Conservation (phyloP, 2,329 filamentous ascomycete species). For the Aspergillus cejpii region DNA sequence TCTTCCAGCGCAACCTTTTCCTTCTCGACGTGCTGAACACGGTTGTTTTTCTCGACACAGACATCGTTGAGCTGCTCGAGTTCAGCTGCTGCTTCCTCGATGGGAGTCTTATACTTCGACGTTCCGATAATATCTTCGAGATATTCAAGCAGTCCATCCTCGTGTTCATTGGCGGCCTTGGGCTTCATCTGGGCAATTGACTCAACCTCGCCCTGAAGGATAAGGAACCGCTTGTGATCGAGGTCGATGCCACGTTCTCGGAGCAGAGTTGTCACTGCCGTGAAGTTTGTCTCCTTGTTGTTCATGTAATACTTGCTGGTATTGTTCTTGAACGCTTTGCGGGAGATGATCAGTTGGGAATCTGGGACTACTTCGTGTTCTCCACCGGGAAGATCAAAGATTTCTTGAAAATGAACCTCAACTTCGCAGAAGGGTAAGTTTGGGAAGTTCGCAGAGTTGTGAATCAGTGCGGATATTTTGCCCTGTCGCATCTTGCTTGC, state of each 20-base stretch:
- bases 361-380: conserved; percentile 70
- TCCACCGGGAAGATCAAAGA: conserved; percentile 77
- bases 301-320: conserved; percentile 98
- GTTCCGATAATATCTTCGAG: conserved; percentile 98
- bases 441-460: conserved; percentile 85
- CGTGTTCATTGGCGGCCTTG: conserved; percentile 89
- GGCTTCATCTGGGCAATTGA: conserved; percentile 99
- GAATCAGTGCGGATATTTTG: conserved; percentile 94
- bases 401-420: conserved; percentile 91
- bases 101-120: conserved; percentile 94
- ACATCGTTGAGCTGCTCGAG: conserved; percentile 91
- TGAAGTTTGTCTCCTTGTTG: conserved; percentile 81
- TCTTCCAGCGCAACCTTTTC: conserved; percentile 89
- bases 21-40: conserved; percentile 96
- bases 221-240: conserved; percentile 96
- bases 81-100: conserved; percentile 85
- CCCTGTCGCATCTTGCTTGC: conserved; percentile 99
- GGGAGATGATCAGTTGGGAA: conserved; percentile 79
- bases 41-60: conserved; percentile 87
- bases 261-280: conserved; percentile 77
- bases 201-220: conserved; percentile 94
- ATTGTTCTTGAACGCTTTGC: conserved; percentile 95
- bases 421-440: conserved; percentile 90
- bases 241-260: conserved; percentile 86
- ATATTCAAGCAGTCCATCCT: conserved; percentile 92